phyloP scores from a whole-genome alignment of 2,329 filamentous ascomycete species.

The Fusarium transvaalense region DNA sequence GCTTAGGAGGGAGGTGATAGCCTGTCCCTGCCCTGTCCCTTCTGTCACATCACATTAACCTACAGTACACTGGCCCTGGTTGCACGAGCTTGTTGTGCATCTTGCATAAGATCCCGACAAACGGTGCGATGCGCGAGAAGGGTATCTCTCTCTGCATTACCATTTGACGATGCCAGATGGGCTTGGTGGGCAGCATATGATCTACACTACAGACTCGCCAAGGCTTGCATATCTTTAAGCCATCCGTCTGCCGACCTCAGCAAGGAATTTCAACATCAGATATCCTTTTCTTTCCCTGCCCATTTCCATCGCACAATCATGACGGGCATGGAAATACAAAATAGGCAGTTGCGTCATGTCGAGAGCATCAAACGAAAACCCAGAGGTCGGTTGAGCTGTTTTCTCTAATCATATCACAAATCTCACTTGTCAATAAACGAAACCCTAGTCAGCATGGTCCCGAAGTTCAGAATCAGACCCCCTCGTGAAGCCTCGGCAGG shows the following conservation, averaged over 20 bases:
- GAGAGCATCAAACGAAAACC: constrained; percentile 22
- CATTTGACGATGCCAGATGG: constrained; percentile 34
- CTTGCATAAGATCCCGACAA: constrained; percentile 46
- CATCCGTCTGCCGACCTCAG: neutral
- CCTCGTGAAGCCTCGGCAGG: constrained; percentile 16
- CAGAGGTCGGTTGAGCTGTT: constrained; percentile 11
- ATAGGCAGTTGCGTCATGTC: constrained; percentile 4
- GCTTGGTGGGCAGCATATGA: constrained; percentile 45
- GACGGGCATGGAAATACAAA: constrained; percentile 7
- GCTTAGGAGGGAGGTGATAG: constrained; percentile 30
- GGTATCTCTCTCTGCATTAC: constrained; percentile 31
- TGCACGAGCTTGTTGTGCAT: constrained; percentile 46
- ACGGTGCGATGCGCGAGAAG: constrained; percentile 45
- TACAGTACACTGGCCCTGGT: constrained; percentile 39
- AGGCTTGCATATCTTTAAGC: constrained; percentile 22
- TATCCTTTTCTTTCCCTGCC: neutral
- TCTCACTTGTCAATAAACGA: constrained; percentile 17
- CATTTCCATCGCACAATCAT: constrained; percentile 3
- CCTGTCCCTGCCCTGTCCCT: constrained; percentile 34
- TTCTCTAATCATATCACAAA: neutral
- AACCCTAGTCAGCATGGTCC: constrained; percentile 28
- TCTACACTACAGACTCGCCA: constrained; percentile 44
- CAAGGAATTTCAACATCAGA: constrained; percentile 1
- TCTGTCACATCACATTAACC: constrained; percentile 9
- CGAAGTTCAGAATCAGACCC: constrained; percentile 8